Evolutionary conservation across 116 monocot genomes (phyloP), one percentile per base, ranked within the genome.

Genomic region (Iris pallida): DNA sequence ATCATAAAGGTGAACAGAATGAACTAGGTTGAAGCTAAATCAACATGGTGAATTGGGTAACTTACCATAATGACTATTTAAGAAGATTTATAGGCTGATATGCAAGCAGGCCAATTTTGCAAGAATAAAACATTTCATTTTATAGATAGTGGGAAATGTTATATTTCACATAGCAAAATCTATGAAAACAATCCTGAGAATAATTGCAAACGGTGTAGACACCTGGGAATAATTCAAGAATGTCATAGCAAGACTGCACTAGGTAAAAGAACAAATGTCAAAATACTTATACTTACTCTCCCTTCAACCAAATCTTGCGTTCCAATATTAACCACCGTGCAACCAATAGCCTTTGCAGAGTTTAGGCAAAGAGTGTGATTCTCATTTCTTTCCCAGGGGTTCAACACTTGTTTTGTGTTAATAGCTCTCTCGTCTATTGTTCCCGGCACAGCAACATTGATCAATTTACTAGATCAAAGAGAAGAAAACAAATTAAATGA

Each of bases 341-440:
- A 99, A n/a, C 98, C 98, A 84, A 99, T 99, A 49, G 98, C 98
- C 72, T 93, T 99, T 16, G 93, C 98, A 64, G 98, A 99, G 57
- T 93, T 93, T 16, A 98, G 81, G 64, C 98, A 93, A 53, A 98
- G 98, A 49, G 90, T 93, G 70, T 98, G 93, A 73, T 93, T 93
- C 76, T 93, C 98, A 75, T 90, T 99, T 63, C 98, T 99, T 73
- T 99, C 98, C 98, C 98, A 99, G 16, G 90, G 93, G 70, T 99
- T 99, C 68, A 99, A 43, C 51, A 84, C 90, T 48, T 73, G 49
- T 70, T 99, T 99, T 19, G 77, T 99, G 72, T 99, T 99, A 85
- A 99, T 99, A 64, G 93, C 98, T 59, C 98, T 83, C 78, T 93
- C 98, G 73, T 99, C 98, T 84, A 99, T 93, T 7, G 98, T 99